Evolutionary conservation across 495 filamentous ascomycete genomes (phyloP).

Genomic region (Neurospora sp.): DNA sequence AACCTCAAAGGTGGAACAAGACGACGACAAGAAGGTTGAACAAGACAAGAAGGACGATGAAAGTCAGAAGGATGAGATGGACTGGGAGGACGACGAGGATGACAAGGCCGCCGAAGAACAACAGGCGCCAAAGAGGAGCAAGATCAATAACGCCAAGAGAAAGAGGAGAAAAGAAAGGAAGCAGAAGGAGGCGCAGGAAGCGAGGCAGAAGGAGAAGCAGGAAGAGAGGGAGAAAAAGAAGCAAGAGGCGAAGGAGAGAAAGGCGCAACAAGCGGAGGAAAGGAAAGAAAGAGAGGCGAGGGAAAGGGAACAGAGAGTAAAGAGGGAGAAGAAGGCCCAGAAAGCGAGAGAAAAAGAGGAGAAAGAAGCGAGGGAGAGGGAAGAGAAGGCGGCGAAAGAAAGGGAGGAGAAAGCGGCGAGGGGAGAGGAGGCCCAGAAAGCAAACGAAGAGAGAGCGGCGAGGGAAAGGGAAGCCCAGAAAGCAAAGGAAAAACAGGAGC

Average conservation of each 20-base stretch:
- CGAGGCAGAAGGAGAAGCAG: not conserved
- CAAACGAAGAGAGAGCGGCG: too few relatives aligned
- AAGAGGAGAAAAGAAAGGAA: not conserved
- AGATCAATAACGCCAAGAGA: not conserved
- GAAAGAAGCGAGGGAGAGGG: not conserved
- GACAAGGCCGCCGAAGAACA: not conserved
- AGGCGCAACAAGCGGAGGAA: not conserved
- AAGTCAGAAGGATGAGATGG: not conserved
- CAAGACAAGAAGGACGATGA: too few relatives aligned
- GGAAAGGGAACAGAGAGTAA: not conserved
- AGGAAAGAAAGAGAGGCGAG: not conserved
- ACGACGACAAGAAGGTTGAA: too few relatives aligned
- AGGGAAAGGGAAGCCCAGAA: not conserved
- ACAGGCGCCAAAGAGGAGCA: not conserved
- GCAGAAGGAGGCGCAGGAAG: not conserved
- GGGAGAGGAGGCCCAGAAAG: too few relatives aligned
- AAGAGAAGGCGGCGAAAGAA: not conserved
- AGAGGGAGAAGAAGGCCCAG: not conserved
- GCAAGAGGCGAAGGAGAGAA: not conserved
- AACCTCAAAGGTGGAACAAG: slow-evolving; percentile 13
- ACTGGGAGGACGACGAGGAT: not conserved
- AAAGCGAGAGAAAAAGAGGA: not conserved
- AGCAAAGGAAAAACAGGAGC: too few relatives aligned
- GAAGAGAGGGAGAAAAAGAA: not conserved
- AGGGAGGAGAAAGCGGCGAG: not conserved